Base-by-base conservation (phyloP, 495 filamentous ascomycete species). In the Astrothelium macrocarpum region DNA sequence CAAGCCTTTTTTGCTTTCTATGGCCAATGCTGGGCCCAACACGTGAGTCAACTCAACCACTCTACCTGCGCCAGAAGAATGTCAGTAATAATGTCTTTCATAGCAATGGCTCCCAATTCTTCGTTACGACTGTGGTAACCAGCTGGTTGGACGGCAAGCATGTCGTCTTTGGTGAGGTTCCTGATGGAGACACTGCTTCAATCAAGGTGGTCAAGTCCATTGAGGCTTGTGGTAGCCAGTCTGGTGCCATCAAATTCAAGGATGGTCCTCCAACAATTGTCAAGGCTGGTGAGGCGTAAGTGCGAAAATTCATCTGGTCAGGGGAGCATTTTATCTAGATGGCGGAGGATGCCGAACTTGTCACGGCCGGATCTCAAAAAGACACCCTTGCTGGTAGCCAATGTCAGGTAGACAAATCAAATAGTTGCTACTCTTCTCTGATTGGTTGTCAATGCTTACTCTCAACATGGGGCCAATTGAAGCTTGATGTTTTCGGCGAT, bases 21-120 rank as follows among this genome's bases (percentile, higher is more conserved):
- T 91, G 89, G 89, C 88, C 71, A 92, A 92, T 73, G 87, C 88
- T 64, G 89, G 88, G 67, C 81, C 81, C 59, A 88, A 90, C 82
- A 90, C 87, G 84, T 87, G 81, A 79, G 84, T n/a, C n/a, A n/a
- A 71, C 66, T 28, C 63, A 34, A 58, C 32, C 32, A 59, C 10
- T 16, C 5, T 12, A 36, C 25, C 31, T 60, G 28, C n/a, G 2
- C 28, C 12, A 26, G n/a, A 31, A 29, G 20, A 34, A 31, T 23
- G 10, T 43, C 31, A 23, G 28, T 60, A n/a, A 60, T 31, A 36
- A 18, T 26, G 12, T 3, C 34, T 20, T 43, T 31, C 34, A 39
- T 69, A 88, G 85, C 74, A 89, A 88, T 79, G 86, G 86, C 71
- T 87, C 85, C 20, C 87, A 90, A 74, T 90, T 90, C 81, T 89